phyloP scores from a whole-genome alignment of 495 filamentous ascomycete genomes.

The Penicillium verhagenii region DNA sequence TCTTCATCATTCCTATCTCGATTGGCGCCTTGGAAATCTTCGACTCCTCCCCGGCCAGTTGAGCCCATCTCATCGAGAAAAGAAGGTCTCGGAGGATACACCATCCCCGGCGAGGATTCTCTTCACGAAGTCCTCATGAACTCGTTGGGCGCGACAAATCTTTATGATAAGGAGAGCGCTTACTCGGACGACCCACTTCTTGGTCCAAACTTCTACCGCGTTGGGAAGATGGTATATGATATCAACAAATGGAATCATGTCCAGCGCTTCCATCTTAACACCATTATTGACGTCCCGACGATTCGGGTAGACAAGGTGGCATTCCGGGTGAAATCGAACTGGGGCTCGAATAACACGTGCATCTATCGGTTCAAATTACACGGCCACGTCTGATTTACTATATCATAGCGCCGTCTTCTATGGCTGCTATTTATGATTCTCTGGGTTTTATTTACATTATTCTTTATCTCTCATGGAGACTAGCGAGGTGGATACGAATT shows the following conservation, averaged over 20 bases:
- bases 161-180: constrained; percentile 20
- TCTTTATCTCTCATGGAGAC: not conserved
- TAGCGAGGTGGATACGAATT: not conserved
- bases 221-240: constrained; percentile 47
- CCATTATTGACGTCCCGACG: constrained; percentile 34
- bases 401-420: not conserved
- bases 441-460: not conserved
- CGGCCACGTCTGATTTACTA: constrained; percentile 33
- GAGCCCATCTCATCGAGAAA: constrained; percentile 10
- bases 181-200: constrained; percentile 38
- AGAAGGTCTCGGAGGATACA: constrained; percentile 16
- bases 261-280: constrained; percentile 37
- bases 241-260: constrained; percentile 28
- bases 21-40: not conserved
- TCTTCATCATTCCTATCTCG: not conserved
- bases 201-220: constrained; percentile 40
- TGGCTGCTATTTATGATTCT: constrained; percentile 1
- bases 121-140: constrained; percentile 36
- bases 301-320: constrained; percentile 42
- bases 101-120: constrained; percentile 11
- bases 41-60: not conserved
- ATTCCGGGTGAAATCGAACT: constrained; percentile 48
- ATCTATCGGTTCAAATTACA: constrained; percentile 47
- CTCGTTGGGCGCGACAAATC: constrained; percentile 28
- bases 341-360: constrained; percentile 46